These are phyloP conservation scores for Ceratobasidium sp. DNA, from an alignment of 1,284 basidiomycete species.

Conservation along the genomic window DNA sequence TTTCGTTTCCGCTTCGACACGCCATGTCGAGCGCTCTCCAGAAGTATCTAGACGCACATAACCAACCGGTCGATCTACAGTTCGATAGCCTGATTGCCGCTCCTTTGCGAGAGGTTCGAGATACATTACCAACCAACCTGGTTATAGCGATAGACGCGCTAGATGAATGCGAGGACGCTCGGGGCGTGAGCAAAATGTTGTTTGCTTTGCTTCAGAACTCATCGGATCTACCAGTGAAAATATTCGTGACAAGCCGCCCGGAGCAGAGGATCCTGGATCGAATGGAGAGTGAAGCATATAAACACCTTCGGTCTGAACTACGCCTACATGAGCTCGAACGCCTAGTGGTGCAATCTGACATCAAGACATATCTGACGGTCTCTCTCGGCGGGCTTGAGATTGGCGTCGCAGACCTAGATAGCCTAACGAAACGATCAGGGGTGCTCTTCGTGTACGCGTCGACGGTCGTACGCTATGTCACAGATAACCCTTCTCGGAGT, in stretches of 20 bases:
- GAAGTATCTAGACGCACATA: neutral
- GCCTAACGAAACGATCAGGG: neutral
- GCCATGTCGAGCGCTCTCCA: slow-evolving; percentile 2
- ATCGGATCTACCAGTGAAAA: slow-evolving; percentile 5
- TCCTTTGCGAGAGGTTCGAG: neutral
- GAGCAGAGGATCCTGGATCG: slow-evolving; percentile 14
- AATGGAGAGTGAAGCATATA: neutral
- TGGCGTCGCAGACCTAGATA: neutral
- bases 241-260: slow-evolving; percentile 42
- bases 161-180: slow-evolving; percentile 33
- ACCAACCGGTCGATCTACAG: slow-evolving; percentile 7
- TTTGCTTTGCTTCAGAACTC: neutral
- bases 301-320: neutral
- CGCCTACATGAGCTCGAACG: slow-evolving; percentile 39
- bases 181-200: neutral
- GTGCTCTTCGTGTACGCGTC: slow-evolving; percentile 5
- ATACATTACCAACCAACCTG: neutral
- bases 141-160: slow-evolving; percentile 41
- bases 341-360: slow-evolving; percentile 39
- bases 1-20: neutral
- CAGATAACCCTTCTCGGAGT: neutral
- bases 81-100: slow-evolving; percentile 25
- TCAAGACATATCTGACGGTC: neutral
- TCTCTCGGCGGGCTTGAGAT: neutral
- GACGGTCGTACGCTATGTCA: neutral